Base-by-base conservation (phyloP, 352 stramenopile species). In the Globisporangium alternatum region DNA sequence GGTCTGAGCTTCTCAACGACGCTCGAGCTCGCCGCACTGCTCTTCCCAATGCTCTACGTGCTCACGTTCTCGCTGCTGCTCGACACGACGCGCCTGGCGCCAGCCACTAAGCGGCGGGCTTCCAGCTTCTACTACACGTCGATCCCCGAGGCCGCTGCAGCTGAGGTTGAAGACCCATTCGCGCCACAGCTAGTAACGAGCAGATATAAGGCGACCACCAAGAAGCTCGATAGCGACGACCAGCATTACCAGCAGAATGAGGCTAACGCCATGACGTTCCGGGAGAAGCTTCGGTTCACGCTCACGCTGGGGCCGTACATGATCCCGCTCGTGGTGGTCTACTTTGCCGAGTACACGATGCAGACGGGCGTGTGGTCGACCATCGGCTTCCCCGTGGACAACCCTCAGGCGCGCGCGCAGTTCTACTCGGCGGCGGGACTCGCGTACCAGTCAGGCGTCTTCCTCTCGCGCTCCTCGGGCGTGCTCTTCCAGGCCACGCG, bases 331-430 rank as follows among this genome's bases (percentile, higher is more conserved):
- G 86, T 95, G 47, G 76, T 90, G 35, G 94, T 98, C 5, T 98
- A 98, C 71, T 89, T 95, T 41, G 86, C 93, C 9, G 95, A 98
- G 70, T 98, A 98, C 75, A 91, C 89, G 5, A 92, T 98, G 71
- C 92, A 98, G 73, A 92, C 87, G 1, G 95, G 93, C 30, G 88
- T 96, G 13, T 98, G 95, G 95, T 95, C 89, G 15, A 81, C 93
- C 12, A 97, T 98, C 67, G 93, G 95, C 9, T 98, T 98, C 67
- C 95, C 95, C 1, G 85, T 97, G 0, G 73, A 80, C 28, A 85
- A 77, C 66, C 70, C 77, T 37, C 65, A 69, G 0, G 83, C 92
- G 8, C 87, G 93, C 33, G 71, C 90, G 43, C 66, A 72, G 47
- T 98, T 98, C 71, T 98, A 98, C 69, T 76, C 89, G 37, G 90